These are phyloP conservation scores for Zygoascus meyerae DNA, from an alignment of 1,139 yeast species.

Conservation along the genomic window DNA sequence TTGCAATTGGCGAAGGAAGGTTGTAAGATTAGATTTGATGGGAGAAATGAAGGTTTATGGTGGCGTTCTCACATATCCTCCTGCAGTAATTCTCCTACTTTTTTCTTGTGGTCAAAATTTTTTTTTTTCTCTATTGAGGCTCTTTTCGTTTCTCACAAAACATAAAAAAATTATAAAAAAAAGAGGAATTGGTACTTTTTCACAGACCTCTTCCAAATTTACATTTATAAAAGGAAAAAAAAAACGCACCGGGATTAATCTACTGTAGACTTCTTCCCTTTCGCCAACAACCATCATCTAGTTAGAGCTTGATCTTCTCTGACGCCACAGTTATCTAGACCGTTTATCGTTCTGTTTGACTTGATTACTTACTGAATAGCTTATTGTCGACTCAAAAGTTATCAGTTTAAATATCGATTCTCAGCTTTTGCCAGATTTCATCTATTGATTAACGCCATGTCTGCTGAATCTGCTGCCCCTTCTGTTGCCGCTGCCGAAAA, in stretches of 20 bases:
- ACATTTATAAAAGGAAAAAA: background rate
- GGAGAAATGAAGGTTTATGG: slow-evolving; percentile 8
- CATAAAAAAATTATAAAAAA: background rate
- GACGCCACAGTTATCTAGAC: too few species aligned
- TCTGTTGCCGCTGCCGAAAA: slow-evolving; percentile 37
- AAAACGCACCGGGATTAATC: background rate
- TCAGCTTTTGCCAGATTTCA: too few species aligned
- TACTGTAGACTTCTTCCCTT: too few species aligned
- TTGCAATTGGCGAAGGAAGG: background rate
- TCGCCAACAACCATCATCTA: too few species aligned
- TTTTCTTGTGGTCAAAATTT: background rate
- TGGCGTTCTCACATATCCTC: background rate
- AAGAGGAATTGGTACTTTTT: too few species aligned
- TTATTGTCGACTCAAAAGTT: too few species aligned
- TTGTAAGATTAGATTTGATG: slow-evolving; percentile 6
- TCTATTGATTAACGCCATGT: too few species aligned
- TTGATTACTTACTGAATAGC: too few species aligned
- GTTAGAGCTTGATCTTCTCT: too few species aligned
- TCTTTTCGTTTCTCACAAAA: slow-evolving; percentile 7
- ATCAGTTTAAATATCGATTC: too few species aligned
- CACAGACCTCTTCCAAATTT: slow-evolving; percentile 1
- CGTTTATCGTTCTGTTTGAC: too few species aligned
- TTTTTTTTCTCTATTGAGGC: slow-evolving; percentile 5
- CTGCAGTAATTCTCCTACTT: background rate
- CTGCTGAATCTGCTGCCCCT: slow-evolving; percentile 30